Base-by-base conservation (phyloP, 1,284 basidiomycete genomes). In the Erythrobasidium hasegawianum region DNA sequence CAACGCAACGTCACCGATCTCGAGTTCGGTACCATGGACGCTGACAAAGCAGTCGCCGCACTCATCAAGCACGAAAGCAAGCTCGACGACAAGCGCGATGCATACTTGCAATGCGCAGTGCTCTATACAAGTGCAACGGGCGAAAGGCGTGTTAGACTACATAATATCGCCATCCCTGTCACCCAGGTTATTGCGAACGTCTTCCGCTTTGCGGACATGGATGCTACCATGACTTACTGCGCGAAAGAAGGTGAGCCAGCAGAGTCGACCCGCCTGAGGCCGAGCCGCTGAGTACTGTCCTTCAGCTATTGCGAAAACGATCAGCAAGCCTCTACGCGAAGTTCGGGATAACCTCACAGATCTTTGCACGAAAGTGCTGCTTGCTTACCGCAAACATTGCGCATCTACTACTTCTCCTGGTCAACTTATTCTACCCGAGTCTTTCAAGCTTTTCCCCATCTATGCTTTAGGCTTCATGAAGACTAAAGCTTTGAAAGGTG, bases 401-500 rank as follows among this genome's bases (percentile, higher is more conserved):
- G 93, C 95, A 0, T 85, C 90, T 13, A 84, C 89, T 0, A 89
- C 90, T 0, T 82, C 85, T 20, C 81, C 84, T 0, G 88, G 89
- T 5, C 95, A 95, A 89, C 79, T 97, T 64, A 90, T 99, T 71
- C 84, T 98, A 38, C 96, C 96, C 0, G 96, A 98, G 78, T 87
- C 87, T 1, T 95, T 94, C 82, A 89, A 90, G 76, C 83, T 89
- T 1, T 82, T 98, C 59, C 92, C 94, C 0, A 81, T 94, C 16
- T 95, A 89, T 75, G 84, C 85, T 1, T 81, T 98, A 5, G 87
- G 86, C 5, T 84, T 98, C 68, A 84, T 88, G 69, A 99, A 99
- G 80, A 86, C 84, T 68, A 96, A 97, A 77, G 86, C 92, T 26
- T 79, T 98, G 50, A 96, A 97, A 85, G 72, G 72, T 22, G 74